Evolutionary conservation across 2,329 filamentous ascomycete genomes (phyloP).

Genomic region (Neopestalotiopsis rosae): DNA sequence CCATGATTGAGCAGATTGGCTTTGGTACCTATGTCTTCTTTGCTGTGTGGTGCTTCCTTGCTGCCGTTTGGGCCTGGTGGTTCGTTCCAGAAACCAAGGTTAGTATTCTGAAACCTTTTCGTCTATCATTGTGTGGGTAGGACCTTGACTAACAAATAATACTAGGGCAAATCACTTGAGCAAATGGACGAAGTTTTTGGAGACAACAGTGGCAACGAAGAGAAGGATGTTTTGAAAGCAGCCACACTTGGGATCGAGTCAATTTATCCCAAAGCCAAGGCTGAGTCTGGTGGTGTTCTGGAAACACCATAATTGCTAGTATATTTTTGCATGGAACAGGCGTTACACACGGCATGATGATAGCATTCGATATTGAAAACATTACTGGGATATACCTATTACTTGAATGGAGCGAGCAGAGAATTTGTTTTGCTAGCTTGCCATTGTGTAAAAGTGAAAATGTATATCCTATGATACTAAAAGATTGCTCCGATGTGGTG

Average conservation of each 20-base stretch:
- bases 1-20: slow-evolving; percentile 55
- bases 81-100: slow-evolving; percentile 48
- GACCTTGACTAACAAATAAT: slow-evolving; percentile 37
- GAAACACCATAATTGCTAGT: neutral
- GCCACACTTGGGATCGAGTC: slow-evolving; percentile 3
- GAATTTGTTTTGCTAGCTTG: too few relatives aligned
- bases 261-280: neutral
- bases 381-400: too few relatives aligned
- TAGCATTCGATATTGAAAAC: neutral
- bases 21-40: slow-evolving; percentile 60
- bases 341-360: neutral
- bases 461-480: too few relatives aligned
- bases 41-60: slow-evolving; percentile 55
- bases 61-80: slow-evolving; percentile 51
- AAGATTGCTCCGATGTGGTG: too few relatives aligned
- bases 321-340: neutral
- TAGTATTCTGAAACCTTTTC: neutral
- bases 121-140: too few relatives aligned
- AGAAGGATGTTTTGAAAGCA: slow-evolving; percentile 7
- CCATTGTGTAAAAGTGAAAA: too few relatives aligned
- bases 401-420: too few relatives aligned
- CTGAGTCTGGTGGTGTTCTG: neutral
- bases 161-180: slow-evolving; percentile 44
- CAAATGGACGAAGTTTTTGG: slow-evolving; percentile 47
- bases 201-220: slow-evolving; percentile 21